These are phyloP conservation scores for Austroboletus novae-zelandiae DNA, from an alignment of 1,284 basidiomycete genomes.

Conservation along the genomic window DNA sequence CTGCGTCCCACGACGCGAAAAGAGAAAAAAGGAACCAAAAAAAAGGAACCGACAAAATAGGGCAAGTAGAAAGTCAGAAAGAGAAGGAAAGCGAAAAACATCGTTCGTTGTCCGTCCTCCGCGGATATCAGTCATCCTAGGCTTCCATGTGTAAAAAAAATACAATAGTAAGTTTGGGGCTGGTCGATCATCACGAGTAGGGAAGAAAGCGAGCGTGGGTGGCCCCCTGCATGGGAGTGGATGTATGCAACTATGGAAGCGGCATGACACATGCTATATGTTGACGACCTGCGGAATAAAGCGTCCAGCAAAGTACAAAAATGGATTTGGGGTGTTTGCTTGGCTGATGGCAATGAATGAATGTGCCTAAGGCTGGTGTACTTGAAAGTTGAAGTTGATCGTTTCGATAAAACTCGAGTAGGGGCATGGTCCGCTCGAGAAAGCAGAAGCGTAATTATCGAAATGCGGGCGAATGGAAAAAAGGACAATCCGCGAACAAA, in stretches of 20 bases:
- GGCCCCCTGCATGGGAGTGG: neutral
- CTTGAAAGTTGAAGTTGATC: constrained; percentile 16
- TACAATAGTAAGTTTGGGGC: constrained; percentile 18
- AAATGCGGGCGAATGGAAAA: constrained; percentile 27
- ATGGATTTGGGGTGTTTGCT: constrained; percentile 7
- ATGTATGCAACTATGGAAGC: constrained; percentile 2
- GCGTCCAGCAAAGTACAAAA: constrained; percentile 25
- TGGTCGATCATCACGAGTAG: constrained; percentile 2
- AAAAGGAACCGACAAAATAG: neutral
- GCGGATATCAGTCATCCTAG: constrained; percentile 22
- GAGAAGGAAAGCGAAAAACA: neutral
- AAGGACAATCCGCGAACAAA: constrained; percentile 26
- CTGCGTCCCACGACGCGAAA: constrained; percentile 13
- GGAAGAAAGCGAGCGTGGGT: neutral
- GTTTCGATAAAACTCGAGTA: constrained; percentile 14
- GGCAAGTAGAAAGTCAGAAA: constrained; percentile 7
- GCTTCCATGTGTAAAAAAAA: constrained; percentile 22
- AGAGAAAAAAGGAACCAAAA: constrained; percentile 1
- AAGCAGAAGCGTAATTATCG: constrained; percentile 32
- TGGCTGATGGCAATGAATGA: constrained; percentile 27
- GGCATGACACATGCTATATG: constrained; percentile 10
- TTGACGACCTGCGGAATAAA: constrained; percentile 17
- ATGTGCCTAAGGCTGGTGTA: constrained; percentile 18
- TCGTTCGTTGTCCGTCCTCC: constrained; percentile 24
- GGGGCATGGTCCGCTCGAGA: constrained; percentile 20